Conservation (phyloP, 2,329 filamentous ascomycete species). For the Whalleya microplaca region DNA sequence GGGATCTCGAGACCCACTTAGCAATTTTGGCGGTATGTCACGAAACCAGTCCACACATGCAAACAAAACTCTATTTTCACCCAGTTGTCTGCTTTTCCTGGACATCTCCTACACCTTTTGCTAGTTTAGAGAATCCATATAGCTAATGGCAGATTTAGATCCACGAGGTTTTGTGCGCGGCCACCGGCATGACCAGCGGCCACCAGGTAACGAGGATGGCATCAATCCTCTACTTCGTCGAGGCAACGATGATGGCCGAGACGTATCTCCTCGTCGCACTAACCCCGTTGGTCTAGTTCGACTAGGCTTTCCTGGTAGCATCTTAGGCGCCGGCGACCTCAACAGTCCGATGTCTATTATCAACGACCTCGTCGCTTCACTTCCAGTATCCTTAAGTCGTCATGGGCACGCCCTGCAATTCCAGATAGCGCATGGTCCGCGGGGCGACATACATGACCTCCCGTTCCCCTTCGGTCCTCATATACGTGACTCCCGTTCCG, state of each 20-base stretch:
- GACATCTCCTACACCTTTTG: background rate
- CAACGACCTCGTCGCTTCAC: conserved; percentile 59
- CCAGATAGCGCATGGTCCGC: conserved; percentile 56
- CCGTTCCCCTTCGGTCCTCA: conserved; percentile 37
- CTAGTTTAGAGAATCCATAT: background rate
- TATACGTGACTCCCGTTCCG: conserved; percentile 48
- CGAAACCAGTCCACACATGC: background rate
- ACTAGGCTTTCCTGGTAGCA: conserved; percentile 49
- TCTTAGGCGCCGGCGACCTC: conserved; percentile 47
- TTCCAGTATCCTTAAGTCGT: conserved; percentile 50
- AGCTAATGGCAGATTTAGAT: conserved; percentile 35
- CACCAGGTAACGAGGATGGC: conserved; percentile 74
- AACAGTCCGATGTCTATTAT: conserved; percentile 59
- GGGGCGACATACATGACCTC: conserved; percentile 57
- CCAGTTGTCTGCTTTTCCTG: background rate
- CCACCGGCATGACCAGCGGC: conserved; percentile 56
- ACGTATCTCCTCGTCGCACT: conserved; percentile 52
- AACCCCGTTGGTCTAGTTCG: conserved; percentile 59
- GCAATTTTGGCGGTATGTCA: conserved; percentile 33
- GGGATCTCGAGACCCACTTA: conserved; percentile 35
- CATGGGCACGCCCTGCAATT: conserved; percentile 61
- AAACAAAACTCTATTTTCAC: background rate
- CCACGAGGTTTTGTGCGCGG: conserved; percentile 50
- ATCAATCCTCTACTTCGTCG: conserved; percentile 85
- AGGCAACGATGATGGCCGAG: conserved; percentile 46